Evolutionary conservation across 1,139 yeast genomes (phyloP).

Genomic region (Blastobotrys buckinghamii): DNA sequence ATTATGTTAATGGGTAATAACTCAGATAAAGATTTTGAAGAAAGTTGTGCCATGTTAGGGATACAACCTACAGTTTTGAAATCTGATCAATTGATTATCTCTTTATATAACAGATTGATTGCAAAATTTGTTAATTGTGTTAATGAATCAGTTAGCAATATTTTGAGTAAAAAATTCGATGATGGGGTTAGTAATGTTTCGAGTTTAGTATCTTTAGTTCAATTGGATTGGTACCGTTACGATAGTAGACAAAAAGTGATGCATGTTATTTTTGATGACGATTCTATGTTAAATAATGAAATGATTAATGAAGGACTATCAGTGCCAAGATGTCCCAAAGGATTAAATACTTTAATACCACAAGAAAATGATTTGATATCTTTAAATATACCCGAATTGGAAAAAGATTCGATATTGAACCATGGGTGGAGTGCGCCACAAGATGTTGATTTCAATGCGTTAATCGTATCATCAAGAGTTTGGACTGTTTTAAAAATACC

Average conservation of each 20-base stretch:
- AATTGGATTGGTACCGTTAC: conserved; percentile 8
- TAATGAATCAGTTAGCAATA: neutral
- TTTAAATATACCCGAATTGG: conserved; percentile 1
- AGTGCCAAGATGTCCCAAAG: conserved; percentile 25
- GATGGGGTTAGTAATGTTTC: conserved; percentile 1
- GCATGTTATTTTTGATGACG: conserved; percentile 24
- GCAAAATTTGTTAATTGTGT: neutral
- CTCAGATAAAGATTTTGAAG: conserved; percentile 1
- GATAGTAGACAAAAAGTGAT: neutral
- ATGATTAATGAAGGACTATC: conserved; percentile 28
- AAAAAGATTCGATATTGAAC: conserved; percentile 6
- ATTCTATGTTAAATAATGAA: conserved; percentile 27
- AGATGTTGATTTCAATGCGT: conserved; percentile 10
- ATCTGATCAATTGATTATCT: neutral
- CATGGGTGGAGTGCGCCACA: conserved; percentile 2
- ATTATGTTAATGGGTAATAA: conserved; percentile 9
- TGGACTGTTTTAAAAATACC: conserved; percentile 29
- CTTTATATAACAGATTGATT: conserved; percentile 4
- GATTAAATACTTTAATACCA: conserved; percentile 3
- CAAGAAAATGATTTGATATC: neutral
- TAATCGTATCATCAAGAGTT: conserved; percentile 21
- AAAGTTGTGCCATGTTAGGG: conserved; percentile 4
- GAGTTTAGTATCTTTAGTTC: neutral
- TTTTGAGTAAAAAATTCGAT: neutral
- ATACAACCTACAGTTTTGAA: conserved; percentile 6